Percentiles rank a stretch among this genome's conserved stretches.
phyloP scores from a whole-genome alignment of 805 yeast genomes.

The Wickerhamomyces bisporus region DNA sequence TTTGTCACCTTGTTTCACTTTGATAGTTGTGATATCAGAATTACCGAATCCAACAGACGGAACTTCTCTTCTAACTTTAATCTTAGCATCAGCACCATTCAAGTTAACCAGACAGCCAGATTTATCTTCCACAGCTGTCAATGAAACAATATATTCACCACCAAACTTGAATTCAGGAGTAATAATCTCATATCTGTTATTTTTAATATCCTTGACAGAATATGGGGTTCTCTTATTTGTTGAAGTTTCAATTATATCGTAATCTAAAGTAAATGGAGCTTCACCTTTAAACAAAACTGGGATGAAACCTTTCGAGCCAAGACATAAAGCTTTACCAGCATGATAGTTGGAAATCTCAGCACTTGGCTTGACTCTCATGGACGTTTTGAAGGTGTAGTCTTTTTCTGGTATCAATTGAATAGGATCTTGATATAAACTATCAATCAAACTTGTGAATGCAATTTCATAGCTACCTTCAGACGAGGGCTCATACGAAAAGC shows the following conservation, averaged over 20 bases:
- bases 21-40: conserved; percentile 30
- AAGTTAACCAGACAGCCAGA: conserved; percentile 73
- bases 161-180: conserved; percentile 58
- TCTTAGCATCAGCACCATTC: conserved; percentile 53
- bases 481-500: conserved; percentile 69
- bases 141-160: conserved; percentile 63
- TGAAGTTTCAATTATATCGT: conserved; percentile 57
- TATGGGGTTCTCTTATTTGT: conserved; percentile 44
- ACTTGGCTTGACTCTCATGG: conserved; percentile 66
- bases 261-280: conserved; percentile 68
- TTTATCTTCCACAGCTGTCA: conserved; percentile 67
- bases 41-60: conserved; percentile 52
- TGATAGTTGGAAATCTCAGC: conserved; percentile 28
- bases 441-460: conserved; percentile 59
- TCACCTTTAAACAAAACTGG: conserved; percentile 70
- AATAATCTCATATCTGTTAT: conserved; percentile 34
- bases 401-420: conserved; percentile 28
- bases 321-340: conserved; percentile 31
- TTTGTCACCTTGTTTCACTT: conserved; percentile 57
- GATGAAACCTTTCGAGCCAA: conserved; percentile 40
- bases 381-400: conserved; percentile 56
- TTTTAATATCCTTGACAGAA: conserved; percentile 35
- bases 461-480: conserved; percentile 79
- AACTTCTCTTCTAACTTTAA: conserved; percentile 65
- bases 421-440: conserved; percentile 51